Evolutionary conservation across 192 early-diverging fungal species (phyloP), one percentile per base, ranked within the genome.

Genomic region (Backusella tuberculispora): DNA sequence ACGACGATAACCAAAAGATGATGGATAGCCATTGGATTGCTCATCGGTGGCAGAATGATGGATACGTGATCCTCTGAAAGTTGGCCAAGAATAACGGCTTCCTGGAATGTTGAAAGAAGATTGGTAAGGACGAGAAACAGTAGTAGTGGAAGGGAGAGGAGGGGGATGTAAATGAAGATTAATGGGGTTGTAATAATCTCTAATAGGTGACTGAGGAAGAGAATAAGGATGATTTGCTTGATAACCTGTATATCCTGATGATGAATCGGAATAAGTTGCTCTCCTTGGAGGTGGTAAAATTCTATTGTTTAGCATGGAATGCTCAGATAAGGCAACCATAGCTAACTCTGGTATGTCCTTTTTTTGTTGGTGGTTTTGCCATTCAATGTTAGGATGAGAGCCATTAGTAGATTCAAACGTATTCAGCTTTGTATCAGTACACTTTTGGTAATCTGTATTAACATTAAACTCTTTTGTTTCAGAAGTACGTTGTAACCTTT

Each of bases 21-120:
- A 19, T 41, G 66, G 66, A 14, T 17, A 67, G 9, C 41, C 10
- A 26, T 10, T 67, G 21, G 6, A 9, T 19, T 24, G 38, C 26
- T 60, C 53, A 13, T 60, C 53, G 13, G 21, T 9, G 53, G 9
- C 21, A 13, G 53, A 10, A 60, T 13, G 12, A 8, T 60, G 29
- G 29, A 34, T 24, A 4, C 10, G 41, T 12, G 66, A 38, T 21
- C 19, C 66, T 67, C 19, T 40, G 10, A 10, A 14, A 21, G 21
- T 21, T 43, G 66, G 66, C 66, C 66, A 67, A n/a, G 66, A 67
- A 12, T 38, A 67, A 4, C 66, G 66, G 10, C 42, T 67, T 43
- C 40, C 38, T 41, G 41, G 66, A 21, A 40, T 67, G 41, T 24
- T 67, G 19, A 19, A 38, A n/a, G 64, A 15, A 41, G 41, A n/a